phyloP scores from a whole-genome alignment of 2,329 filamentous ascomycete species.

The Aspergillus sp. region DNA sequence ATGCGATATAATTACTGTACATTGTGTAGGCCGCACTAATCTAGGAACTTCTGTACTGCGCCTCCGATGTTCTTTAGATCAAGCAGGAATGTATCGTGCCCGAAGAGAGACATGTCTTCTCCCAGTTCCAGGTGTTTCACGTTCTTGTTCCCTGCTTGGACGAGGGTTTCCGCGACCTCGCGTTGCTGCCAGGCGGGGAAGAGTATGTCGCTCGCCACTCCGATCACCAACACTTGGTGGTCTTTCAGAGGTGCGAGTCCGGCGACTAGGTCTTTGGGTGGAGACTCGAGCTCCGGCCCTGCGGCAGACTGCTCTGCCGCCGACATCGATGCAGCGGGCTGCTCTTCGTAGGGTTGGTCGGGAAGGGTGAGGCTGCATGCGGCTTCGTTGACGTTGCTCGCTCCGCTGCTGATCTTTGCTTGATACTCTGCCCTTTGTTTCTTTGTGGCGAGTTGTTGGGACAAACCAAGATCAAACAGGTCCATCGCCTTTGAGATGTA shows the following conservation, averaged over 20 bases:
- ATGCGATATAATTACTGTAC: neutral
- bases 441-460: constrained; percentile 65
- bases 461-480: constrained; percentile 82
- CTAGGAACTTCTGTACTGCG: constrained; percentile 75
- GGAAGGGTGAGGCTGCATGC: constrained; percentile 81
- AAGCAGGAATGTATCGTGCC: constrained; percentile 92
- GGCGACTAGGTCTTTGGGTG: constrained; percentile 75
- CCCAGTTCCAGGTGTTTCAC: constrained; percentile 90
- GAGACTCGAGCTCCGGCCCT: constrained; percentile 38
- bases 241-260: constrained; percentile 72
- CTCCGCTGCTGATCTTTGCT: constrained; percentile 55
- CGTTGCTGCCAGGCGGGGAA: constrained; percentile 98
- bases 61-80: constrained; percentile 92
- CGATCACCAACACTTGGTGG: constrained; percentile 83
- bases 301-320: constrained; percentile 32
- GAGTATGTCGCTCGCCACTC: constrained; percentile 91
- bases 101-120: constrained; percentile 91
- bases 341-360: constrained; percentile 81
- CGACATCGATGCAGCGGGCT: constrained; percentile 51
- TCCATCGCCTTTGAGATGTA: constrained; percentile 99
- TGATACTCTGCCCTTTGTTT: constrained; percentile 63
- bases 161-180: constrained; percentile 83
- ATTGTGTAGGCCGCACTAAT: constrained; percentile 39
- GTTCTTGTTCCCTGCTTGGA: constrained; percentile 71
- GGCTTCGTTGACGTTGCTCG: constrained; percentile 39